phyloP scores from a whole-genome alignment of 2,329 filamentous ascomycete species.

The Aspergillus sp. region DNA sequence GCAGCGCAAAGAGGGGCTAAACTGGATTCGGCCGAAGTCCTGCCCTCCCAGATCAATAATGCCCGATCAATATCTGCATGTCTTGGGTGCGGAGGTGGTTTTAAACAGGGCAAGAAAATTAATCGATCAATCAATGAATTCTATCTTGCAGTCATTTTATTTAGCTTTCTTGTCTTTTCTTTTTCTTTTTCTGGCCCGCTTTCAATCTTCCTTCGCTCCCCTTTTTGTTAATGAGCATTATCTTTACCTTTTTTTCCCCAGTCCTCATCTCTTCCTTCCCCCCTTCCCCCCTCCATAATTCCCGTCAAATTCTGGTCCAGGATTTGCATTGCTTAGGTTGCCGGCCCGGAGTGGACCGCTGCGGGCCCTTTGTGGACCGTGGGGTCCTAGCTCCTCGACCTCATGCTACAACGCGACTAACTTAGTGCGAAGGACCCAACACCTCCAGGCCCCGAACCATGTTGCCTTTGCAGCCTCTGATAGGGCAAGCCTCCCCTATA shows the following conservation, averaged over 20 bases:
- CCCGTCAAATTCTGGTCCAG: slow-evolving; percentile 5
- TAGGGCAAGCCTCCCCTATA: slow-evolving; percentile 16
- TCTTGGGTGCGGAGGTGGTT: not conserved
- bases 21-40: slow-evolving; percentile 7
- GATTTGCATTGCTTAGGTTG: slow-evolving; percentile 27
- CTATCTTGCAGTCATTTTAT: not conserved
- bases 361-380: slow-evolving; percentile 22
- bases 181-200: not conserved
- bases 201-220: not conserved
- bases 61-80: slow-evolving; percentile 15
- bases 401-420: slow-evolving; percentile 9
- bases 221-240: not conserved
- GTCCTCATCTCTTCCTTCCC: not conserved
- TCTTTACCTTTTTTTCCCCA: not conserved
- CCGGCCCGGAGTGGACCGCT: slow-evolving; percentile 28
- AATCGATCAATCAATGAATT: not conserved
- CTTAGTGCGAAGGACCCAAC: slow-evolving; percentile 11
- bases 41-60: slow-evolving; percentile 11
- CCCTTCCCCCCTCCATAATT: not conserved
- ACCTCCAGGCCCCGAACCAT: slow-evolving; percentile 13
- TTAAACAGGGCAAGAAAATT: not conserved
- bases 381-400: slow-evolving; percentile 22
- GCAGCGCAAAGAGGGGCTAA: slow-evolving; percentile 3
- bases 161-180: not conserved
- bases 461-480: slow-evolving; percentile 13